Conservation (phyloP, 805 yeast species). For the Saccharomycopsis sp. region DNA sequence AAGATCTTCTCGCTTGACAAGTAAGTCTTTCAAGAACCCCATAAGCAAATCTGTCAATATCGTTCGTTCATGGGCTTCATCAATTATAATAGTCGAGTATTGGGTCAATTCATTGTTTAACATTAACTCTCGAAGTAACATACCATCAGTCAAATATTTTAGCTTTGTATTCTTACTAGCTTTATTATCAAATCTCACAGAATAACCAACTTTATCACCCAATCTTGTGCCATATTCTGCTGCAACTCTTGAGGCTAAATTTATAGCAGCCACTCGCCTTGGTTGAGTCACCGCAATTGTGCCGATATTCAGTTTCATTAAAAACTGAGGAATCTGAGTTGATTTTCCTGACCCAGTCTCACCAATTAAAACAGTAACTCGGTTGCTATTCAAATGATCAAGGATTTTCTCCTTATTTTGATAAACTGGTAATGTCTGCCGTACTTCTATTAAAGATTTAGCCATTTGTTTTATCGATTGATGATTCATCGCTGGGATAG, state of each 20-base stretch:
- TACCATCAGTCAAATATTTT: constrained; percentile 93
- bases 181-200: constrained; percentile 82
- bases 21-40: constrained; percentile 75
- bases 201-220: constrained; percentile 84
- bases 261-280: constrained; percentile 94
- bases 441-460: constrained; percentile 39
- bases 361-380: constrained; percentile 80
- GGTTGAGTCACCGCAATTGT: constrained; percentile 93
- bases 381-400: constrained; percentile 44
- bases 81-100: constrained; percentile 75
- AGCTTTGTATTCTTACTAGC: constrained; percentile 54
- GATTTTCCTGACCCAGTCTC: constrained; percentile 99
- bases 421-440: constrained; percentile 69
- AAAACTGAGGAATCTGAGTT: constrained; percentile 90
- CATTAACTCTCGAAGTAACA: constrained; percentile 89
- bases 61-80: constrained; percentile 97
- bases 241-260: constrained; percentile 86
- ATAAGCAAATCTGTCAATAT: constrained; percentile 82
- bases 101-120: constrained; percentile 53
- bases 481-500: background rate
- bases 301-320: constrained; percentile 48
- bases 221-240: constrained; percentile 73
- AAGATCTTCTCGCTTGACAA: constrained; percentile 44
- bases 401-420: constrained; percentile 60
- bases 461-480: constrained; percentile 30